Evolutionary conservation across 805 yeast genomes (phyloP), one percentile per base, ranked within the genome.

Genomic region (Candida golubevii): DNA sequence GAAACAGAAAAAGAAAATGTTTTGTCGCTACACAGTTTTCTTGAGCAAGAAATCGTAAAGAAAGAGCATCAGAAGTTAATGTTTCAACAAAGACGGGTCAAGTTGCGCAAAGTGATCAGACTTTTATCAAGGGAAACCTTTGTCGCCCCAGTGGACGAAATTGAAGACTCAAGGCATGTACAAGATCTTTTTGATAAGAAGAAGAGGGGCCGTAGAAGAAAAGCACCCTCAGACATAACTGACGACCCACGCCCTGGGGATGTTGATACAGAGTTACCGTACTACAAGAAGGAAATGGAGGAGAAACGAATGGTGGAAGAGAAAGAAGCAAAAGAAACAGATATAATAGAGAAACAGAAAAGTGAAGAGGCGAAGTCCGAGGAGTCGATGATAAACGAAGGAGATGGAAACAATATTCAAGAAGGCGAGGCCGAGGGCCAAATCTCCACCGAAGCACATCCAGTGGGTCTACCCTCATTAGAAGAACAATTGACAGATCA

Each of bases 31-130:
- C 80, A 85, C 49, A 72, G 77, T 55, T 93, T 86, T 59, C 79
- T 83, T 55, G 95, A 90, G 55, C 91, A 87, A 58, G 99, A 93
- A 60, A 69, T 84, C 35, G 82, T 80, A 38, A 83, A 88, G 56
- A 88, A 88, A 60, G 82, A 83, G 60, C 77, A 77, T 42, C 91
- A 90, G 57, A 70, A 90, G 44, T 88, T 84, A 36, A 66, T 85
- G 47, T 79, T 86, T 61, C 72, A 80, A 46, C 83, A 83, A 57
- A 79, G 75, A 54, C 78, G 90, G 50, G 70, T 69, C 35, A 80
- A 78, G 55, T 64, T 93, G 53, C 69, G 69, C 3, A 75, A 85
- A 42, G 80, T 82, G 8, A 59, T 88, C 9, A 68, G 88, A 38
- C 72, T 77, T 37, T 58, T 63, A 5, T 74, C 83, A 39, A 54